A percentile compares a stretch with the other conserved stretches of the same genome.
Conservation (phyloP, 208 protist species). For the Herpetomonas muscarum region DNA sequence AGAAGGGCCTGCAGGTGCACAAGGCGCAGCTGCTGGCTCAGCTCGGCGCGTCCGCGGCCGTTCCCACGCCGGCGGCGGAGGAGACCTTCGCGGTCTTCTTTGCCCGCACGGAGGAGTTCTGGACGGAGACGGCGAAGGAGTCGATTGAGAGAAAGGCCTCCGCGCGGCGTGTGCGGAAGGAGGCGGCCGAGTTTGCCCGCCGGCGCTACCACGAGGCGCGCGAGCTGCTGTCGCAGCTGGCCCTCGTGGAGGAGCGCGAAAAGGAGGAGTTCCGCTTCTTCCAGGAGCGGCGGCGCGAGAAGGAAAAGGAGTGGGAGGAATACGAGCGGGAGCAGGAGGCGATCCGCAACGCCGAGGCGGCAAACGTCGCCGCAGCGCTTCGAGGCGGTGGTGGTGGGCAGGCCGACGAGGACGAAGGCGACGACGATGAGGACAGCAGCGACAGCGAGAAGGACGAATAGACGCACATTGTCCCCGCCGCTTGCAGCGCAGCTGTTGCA, state of each 20-base stretch:
- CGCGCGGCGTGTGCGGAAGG: constrained; percentile 21
- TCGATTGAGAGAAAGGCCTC: constrained; percentile 33
- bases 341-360: constrained; percentile 13
- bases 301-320: constrained; percentile 78
- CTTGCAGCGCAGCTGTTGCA: neutral
- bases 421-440: constrained; percentile 4
- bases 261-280: constrained; percentile 74
- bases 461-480: neutral
- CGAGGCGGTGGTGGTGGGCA: constrained; percentile 1
- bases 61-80: constrained; percentile 60
- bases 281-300: constrained; percentile 54
- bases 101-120: constrained; percentile 55
- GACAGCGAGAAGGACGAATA: neutral
- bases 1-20: constrained; percentile 85
- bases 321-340: constrained; percentile 40
- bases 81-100: constrained; percentile 65
- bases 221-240: constrained; percentile 70
- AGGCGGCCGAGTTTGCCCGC: constrained; percentile 49
- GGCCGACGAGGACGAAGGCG: constrained; percentile 8
- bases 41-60: constrained; percentile 46
- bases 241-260: constrained; percentile 79
- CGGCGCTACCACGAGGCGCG: constrained; percentile 63
- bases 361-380: neutral
- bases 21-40: constrained; percentile 83
- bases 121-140: constrained; percentile 60